Percentiles rank a stretch among this genome's conserved stretches.
Conservation (phyloP, 1,139 yeast genomes). For the Blastobotrys ciferrii region DNA sequence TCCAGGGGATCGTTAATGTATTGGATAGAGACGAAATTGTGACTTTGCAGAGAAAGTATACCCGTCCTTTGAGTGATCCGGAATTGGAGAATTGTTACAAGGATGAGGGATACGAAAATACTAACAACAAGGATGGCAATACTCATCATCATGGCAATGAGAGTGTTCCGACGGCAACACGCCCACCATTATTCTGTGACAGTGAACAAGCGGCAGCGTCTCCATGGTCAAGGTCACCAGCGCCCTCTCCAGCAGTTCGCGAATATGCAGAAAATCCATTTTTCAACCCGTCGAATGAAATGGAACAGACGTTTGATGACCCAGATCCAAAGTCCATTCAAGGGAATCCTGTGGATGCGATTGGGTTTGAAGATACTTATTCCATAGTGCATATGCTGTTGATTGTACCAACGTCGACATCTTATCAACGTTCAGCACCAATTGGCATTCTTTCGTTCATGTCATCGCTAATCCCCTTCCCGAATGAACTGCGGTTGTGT, state of each 20-base stretch:
- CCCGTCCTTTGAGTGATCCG: constrained; percentile 9
- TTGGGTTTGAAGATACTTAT: constrained; percentile 34
- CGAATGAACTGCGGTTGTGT: constrained; percentile 29
- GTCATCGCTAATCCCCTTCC: constrained; percentile 37
- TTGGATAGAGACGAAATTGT: constrained; percentile 31
- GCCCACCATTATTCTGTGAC: constrained; percentile 22
- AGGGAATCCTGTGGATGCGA: constrained; percentile 25
- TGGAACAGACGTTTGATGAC: constrained; percentile 31
- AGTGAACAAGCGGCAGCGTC: constrained; percentile 34
- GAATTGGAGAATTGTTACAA: background rate
- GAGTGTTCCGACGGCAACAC: background rate
- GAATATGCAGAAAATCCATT: constrained; percentile 32
- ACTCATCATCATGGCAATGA: background rate
- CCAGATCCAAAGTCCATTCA: constrained; percentile 17
- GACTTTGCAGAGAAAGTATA: constrained; percentile 32
- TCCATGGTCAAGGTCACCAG: constrained; percentile 38
- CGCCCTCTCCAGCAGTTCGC: constrained; percentile 36
- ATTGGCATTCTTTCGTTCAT: constrained; percentile 36
- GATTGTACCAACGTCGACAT: constrained; percentile 24
- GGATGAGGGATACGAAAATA: background rate
- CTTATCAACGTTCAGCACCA: constrained; percentile 28
- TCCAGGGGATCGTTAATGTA: constrained; percentile 32
- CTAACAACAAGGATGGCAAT: background rate
- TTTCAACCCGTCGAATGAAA: constrained; percentile 24
- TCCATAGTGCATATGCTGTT: constrained; percentile 36